Base-by-base conservation (phyloP, 208 protist genomes). In the Herpetomonas tarakana region DNA sequence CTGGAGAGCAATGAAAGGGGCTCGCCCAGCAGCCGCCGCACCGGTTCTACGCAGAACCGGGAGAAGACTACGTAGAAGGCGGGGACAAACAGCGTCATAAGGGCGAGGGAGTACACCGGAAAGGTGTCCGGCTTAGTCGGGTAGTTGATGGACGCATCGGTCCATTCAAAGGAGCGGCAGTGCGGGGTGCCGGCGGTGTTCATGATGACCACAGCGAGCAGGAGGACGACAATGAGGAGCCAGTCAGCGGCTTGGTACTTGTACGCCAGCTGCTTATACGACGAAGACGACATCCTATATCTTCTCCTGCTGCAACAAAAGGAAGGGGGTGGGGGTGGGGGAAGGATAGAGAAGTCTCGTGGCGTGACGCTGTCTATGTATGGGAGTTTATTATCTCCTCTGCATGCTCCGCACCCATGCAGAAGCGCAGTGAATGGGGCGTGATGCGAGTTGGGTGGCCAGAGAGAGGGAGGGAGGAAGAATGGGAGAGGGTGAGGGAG, bases 131-230 rank as follows among this genome's bases (percentile, higher is more conserved):
- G 31, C 11, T 52, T 52, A 4, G 51, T 51, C 7, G 82, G 81
- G 63, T 91, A 80, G 47, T 52, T 45, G 49, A 94, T 92, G 11
- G 72, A 78, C 22, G 76, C 63, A 57, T 94, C 88, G 24, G 64
- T 58, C 85, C 88, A 94, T 12, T 74, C 64, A 30, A 94, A 93
- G 3, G 75, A 28, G 30, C 83, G 80, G 64, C 87, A 93, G 53
- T 82, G 65, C 11, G 81, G 72, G 38, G 58, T 50, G 21, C 26
- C 44, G 9, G 35, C 4, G n/a, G 29, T 25, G 0, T 46, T 59
- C 2, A 67, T 56, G 26, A 68, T 38, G 38, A 49, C 6, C 14
- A 25, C 12, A 4, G 75, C 14, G 16, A 88, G 14, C 7, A 65
- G 24, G 7, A 86, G 28, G 0, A 75, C 0, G 16, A 57, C 3